phyloP scores from a whole-genome alignment of 2,329 filamentous ascomycete species.

The Neonectria coccinea region DNA sequence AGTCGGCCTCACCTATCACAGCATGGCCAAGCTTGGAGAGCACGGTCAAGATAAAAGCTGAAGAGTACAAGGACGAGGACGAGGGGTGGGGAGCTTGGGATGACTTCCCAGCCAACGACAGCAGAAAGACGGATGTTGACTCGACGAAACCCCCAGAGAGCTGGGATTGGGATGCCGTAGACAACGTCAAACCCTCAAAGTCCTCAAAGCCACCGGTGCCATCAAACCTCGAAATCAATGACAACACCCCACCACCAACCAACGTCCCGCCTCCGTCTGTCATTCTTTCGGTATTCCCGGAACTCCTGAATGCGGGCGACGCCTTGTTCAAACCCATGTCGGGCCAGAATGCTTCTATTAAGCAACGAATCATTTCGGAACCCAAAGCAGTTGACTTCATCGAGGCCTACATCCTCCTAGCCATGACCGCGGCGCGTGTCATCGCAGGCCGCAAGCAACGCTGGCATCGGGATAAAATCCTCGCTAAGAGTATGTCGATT shows the following conservation, averaged over 20 bases:
- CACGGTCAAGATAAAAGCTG: conserved; percentile 23
- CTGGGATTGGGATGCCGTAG: conserved; percentile 65
- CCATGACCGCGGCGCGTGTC: conserved; percentile 78
- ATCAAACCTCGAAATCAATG: conserved; percentile 17
- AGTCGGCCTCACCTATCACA: conserved; percentile 56
- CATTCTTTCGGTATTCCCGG: conserved; percentile 80
- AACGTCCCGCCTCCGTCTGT: conserved; percentile 92
- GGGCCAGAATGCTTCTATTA: conserved; percentile 66
- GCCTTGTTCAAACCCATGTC: conserved; percentile 74
- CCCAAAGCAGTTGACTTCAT: conserved; percentile 73
- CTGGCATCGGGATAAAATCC: conserved; percentile 89
- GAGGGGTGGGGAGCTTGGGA: conserved; percentile 67
- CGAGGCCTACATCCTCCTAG: conserved; percentile 71
- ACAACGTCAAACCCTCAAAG: conserved; percentile 45
- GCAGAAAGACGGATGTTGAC: conserved; percentile 33
- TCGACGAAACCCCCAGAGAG: conserved; percentile 42
- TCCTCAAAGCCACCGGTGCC: conserved; percentile 4
- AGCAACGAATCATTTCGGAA: conserved; percentile 73
- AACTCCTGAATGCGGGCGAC: conserved; percentile 75
- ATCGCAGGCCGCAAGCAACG: conserved; percentile 86
- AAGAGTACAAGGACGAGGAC: conserved; percentile 45
- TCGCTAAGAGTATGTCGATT: conserved; percentile 91
- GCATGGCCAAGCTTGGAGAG: conserved; percentile 58
- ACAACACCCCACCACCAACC: conserved; percentile 72
- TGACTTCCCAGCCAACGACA: conserved; percentile 50